These are phyloP conservation scores for Coffea humblotiana DNA, from an alignment of 305 asterid genomes.

Conservation along the genomic window DNA sequence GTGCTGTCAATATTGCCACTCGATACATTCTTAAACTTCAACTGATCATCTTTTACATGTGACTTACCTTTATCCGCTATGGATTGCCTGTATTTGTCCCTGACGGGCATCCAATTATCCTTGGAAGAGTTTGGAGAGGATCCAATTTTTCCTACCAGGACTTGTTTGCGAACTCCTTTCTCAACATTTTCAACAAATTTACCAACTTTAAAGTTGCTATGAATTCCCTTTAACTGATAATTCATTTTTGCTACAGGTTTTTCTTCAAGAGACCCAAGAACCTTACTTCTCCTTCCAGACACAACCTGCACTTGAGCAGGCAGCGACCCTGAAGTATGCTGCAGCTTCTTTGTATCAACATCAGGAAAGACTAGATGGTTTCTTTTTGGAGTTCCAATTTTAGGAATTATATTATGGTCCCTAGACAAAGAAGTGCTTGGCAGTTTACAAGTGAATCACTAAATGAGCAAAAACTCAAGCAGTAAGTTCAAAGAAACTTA, in stretches of 20 bases:
- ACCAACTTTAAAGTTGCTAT: slow-evolving; percentile 22
- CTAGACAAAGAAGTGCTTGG: slow-evolving; percentile 30
- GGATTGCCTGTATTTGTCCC: slow-evolving; percentile 32
- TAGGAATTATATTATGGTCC: slow-evolving; percentile 56
- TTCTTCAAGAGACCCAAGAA: slow-evolving; percentile 40
- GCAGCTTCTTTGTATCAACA: slow-evolving; percentile 33
- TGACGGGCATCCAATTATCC: slow-evolving; percentile 6
- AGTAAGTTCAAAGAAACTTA: slow-evolving; percentile 30
- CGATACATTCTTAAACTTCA: slow-evolving; percentile 19
- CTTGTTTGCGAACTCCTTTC: slow-evolving; percentile 21
- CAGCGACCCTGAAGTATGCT: slow-evolving; percentile 17
- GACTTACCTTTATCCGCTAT: slow-evolving; percentile 29
- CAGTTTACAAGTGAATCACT: not conserved
- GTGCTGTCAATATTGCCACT: slow-evolving; percentile 21
- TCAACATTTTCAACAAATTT: slow-evolving; percentile 27
- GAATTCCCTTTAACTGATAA: slow-evolving; percentile 21
- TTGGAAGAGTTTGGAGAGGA: slow-evolving; percentile 4
- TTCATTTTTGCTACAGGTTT: slow-evolving; percentile 26
- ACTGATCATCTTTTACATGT: slow-evolving; percentile 22
- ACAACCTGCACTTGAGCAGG: slow-evolving; percentile 28
- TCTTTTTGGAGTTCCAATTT: slow-evolving; percentile 56
- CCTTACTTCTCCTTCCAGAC: slow-evolving; percentile 46
- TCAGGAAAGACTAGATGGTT: slow-evolving; percentile 67
- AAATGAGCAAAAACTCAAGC: not conserved
- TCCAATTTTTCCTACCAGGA: slow-evolving; percentile 27